Base-by-base conservation (phyloP, 2,329 filamentous ascomycete genomes). In the Monilinia laxa region DNA sequence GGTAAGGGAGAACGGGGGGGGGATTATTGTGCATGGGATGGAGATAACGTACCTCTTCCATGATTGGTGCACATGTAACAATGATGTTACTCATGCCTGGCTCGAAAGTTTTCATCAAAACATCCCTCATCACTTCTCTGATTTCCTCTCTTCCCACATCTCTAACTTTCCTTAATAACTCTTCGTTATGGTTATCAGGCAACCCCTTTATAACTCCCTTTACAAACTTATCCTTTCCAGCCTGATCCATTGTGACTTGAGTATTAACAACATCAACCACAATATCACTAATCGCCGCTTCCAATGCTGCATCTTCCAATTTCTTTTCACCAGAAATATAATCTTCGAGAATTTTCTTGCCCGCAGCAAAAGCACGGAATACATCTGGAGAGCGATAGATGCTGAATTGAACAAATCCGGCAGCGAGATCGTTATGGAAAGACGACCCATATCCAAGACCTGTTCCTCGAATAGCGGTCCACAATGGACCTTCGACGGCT, bases 351-450 rank as follows among this genome's bases (percentile, higher is more conserved):
- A 94, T 88, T 47, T 88, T 84, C 70, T 89, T 89, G 62, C 90
- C 90, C 0, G 91, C 91, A 40, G 83, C 81, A 74, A 95, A 96
- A 0, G 95, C 95, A 77, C 93, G 95, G 79, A 87, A 92, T 0
- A 90, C 89, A 71, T 97, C 92, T 0, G 95, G 94, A 0, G 92
- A 96, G 35, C 94, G 90, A 81, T 96, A 97, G 53, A 98, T 89
- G 65, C 88, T 87, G 80, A 96, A 96, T 69, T 91, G 89, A 62
- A 97, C 80, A 60, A 91, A 86, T 3, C 94, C 95, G 1, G 87
- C 88, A 74, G 95, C 92, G 38, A 91, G 81, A 74, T 92, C 90
- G 56, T 90, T 88, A 55, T 84, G 84, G 75, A 98, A 96, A 73
- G 85, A 87, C 0, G 90, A 89, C 64, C 93, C 93, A 75, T 99